Evolutionary conservation across 352 stramenopile species (phyloP).

Genomic region (Pseudoperonospora humuli): DNA sequence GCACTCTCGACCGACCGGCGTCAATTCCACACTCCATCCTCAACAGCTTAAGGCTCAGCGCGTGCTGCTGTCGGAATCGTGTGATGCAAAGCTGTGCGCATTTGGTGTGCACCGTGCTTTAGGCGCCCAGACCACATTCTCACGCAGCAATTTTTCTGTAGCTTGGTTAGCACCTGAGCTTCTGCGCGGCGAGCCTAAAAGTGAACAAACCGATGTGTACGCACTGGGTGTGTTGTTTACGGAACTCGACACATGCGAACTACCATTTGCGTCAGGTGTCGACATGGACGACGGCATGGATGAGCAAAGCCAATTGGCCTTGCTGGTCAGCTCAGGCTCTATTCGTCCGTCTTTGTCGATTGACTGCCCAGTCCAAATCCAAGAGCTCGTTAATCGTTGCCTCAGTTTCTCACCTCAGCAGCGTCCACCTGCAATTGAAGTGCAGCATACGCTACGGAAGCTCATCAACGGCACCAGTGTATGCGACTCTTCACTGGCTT

Average conservation of each 20-base stretch:
- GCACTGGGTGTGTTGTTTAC: constrained; percentile 45
- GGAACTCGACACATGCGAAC: constrained; percentile 49
- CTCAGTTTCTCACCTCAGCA: constrained; percentile 38
- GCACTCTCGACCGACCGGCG: constrained; percentile 24
- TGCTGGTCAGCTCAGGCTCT: constrained; percentile 39
- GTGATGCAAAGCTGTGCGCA: constrained; percentile 42
- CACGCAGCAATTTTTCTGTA: constrained; percentile 21
- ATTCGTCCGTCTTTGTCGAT: constrained; percentile 37
- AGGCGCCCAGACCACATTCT: constrained; percentile 4
- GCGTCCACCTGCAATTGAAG: constrained; percentile 27
- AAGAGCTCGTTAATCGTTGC: constrained; percentile 36
- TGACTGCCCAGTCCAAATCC: constrained; percentile 38
- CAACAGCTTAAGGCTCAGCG: constrained; percentile 35
- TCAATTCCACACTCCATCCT: constrained; percentile 15
- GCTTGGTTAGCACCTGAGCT: constrained; percentile 52
- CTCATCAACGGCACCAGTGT: constrained; percentile 30
- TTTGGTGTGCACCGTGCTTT: constrained; percentile 30
- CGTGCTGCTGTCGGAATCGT: constrained; percentile 35
- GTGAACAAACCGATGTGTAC: constrained; percentile 36
- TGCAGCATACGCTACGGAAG: constrained; percentile 35
- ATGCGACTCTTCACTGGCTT: constrained; percentile 13
- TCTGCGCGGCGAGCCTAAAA: constrained; percentile 26
- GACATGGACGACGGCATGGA: constrained; percentile 33
- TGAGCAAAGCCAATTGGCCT: constrained; percentile 34
- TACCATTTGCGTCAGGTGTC: constrained; percentile 33